A percentile compares a stretch with the other conserved stretches of the same genome.
Evolutionary conservation across 1,284 basidiomycete genomes (phyloP).

Genomic region (Pascua sp.): DNA sequence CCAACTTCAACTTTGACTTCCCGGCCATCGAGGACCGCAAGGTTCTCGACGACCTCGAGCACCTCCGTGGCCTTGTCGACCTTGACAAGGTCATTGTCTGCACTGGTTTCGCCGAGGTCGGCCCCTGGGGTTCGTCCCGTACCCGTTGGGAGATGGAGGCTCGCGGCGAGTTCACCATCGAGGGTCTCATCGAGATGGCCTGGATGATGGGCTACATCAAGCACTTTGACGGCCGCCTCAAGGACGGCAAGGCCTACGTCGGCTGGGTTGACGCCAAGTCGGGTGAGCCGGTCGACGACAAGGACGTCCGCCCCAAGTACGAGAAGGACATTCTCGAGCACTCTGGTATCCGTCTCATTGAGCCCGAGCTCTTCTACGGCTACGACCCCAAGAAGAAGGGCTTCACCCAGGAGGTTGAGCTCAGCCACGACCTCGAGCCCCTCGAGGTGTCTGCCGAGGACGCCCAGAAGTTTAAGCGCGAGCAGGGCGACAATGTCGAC

Average conservation of each 20-base stretch:
- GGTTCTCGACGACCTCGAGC: slow-evolving; percentile 66
- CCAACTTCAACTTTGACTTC: slow-evolving; percentile 96
- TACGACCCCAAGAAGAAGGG: slow-evolving; percentile 97
- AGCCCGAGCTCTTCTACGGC: slow-evolving; percentile 94
- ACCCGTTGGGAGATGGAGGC: slow-evolving; percentile 99
- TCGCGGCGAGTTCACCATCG: slow-evolving; percentile 85
- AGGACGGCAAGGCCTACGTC: slow-evolving; percentile 86
- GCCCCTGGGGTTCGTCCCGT: slow-evolving; percentile 97
- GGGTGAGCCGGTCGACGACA: slow-evolving; percentile 96
- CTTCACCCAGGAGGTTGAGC: slow-evolving; percentile 95
- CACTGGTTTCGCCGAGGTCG: slow-evolving; percentile 95
- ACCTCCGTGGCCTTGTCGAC: slow-evolving; percentile 82
- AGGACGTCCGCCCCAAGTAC: slow-evolving; percentile 89
- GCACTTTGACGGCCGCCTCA: slow-evolving; percentile 94
- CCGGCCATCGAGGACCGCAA: slow-evolving; percentile 69
- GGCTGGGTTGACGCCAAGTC: slow-evolving; percentile 97
- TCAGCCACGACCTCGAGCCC: slow-evolving; percentile 93
- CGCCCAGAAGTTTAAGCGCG: slow-evolving; percentile 90
- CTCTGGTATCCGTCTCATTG: slow-evolving; percentile 92
- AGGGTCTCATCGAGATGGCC: slow-evolving; percentile 98
- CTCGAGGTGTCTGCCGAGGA: slow-evolving; percentile 89
- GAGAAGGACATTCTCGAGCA: slow-evolving; percentile 91
- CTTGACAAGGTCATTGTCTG: slow-evolving; percentile 93
- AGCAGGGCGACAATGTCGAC: slow-evolving; percentile 95
- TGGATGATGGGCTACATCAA: slow-evolving; percentile 99